Evolutionary conservation across 2,329 filamentous ascomycete genomes (phyloP).

Genomic region (Xylogone sp.): DNA sequence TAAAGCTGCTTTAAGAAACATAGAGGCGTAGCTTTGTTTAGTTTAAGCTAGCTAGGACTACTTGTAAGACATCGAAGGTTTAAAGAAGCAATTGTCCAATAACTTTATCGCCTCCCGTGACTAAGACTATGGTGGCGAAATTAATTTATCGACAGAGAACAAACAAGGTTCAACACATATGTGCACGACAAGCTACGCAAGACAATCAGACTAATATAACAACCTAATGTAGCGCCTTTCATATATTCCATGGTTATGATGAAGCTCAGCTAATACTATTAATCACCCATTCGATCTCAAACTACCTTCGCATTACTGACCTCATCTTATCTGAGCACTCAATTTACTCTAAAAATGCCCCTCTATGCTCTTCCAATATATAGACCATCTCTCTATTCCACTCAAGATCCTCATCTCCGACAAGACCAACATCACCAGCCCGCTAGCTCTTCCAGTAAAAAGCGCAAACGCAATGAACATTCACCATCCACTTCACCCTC

Average conservation of each 20-base stretch:
- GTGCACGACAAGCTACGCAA: no score
- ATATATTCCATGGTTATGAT: no score
- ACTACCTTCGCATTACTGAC: background rate
- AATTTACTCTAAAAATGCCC: conserved; percentile 13
- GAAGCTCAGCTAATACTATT: no score
- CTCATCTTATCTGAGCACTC: background rate
- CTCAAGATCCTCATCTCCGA: conserved; percentile 6
- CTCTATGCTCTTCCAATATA: conserved; percentile 20
- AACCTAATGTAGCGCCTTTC: no score
- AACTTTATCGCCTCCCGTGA: background rate
- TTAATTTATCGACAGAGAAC: background rate
- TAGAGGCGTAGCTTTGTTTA: no score
- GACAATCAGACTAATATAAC: no score
- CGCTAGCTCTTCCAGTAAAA: conserved; percentile 12
- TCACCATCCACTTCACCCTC: conserved; percentile 2
- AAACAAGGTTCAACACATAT: no score
- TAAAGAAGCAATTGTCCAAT: background rate
- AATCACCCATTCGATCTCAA: no score
- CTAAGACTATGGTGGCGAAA: background rate
- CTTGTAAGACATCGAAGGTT: background rate
- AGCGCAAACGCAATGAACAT: conserved; percentile 17
- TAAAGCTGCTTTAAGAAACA: no score
- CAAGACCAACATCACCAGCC: no score
- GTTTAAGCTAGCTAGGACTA: no score
- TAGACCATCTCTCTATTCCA: conserved; percentile 6